phyloP scores from a whole-genome alignment of 192 early-diverging fungal species.

The Linnemannia zychae region DNA sequence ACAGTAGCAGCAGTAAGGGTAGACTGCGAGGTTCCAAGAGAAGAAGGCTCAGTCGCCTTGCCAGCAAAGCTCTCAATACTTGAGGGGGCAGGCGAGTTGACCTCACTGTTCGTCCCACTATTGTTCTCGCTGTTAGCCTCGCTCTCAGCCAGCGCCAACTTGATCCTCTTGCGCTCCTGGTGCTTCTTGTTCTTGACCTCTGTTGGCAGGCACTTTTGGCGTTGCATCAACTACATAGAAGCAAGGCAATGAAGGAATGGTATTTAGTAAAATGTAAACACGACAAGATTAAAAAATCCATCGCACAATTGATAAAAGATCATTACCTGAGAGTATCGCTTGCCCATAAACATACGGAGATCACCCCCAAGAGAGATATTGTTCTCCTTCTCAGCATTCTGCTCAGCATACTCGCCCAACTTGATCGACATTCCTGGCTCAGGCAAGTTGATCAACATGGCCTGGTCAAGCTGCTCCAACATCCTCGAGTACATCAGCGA shows the following conservation, averaged over 20 bases:
- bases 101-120: slow-evolving; percentile 30
- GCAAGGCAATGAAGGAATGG: no score
- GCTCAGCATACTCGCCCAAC: slow-evolving; percentile 41
- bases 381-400: slow-evolving; percentile 39
- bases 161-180: slow-evolving; percentile 40
- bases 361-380: slow-evolving; percentile 54
- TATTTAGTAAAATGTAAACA: no score
- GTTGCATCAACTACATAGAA: slow-evolving; percentile 37
- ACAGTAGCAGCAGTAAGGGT: background rate
- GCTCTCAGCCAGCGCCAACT: slow-evolving; percentile 22
- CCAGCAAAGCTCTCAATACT: background rate
- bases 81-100: slow-evolving; percentile 17
- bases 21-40: background rate
- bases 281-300: no score
- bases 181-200: slow-evolving; percentile 43
- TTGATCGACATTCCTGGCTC: slow-evolving; percentile 24
- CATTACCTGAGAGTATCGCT: slow-evolving; percentile 43
- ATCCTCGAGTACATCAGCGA: slow-evolving; percentile 62
- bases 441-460: slow-evolving; percentile 38
- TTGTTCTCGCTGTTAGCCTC: slow-evolving; percentile 41
- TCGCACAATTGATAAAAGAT: no score
- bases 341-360: slow-evolving; percentile 57
- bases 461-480: slow-evolving; percentile 48
- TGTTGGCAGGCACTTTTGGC: slow-evolving; percentile 50
- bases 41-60: background rate